Conservation (phyloP, 2,329 filamentous ascomycete genomes). For the Cercospora berteroae region DNA sequence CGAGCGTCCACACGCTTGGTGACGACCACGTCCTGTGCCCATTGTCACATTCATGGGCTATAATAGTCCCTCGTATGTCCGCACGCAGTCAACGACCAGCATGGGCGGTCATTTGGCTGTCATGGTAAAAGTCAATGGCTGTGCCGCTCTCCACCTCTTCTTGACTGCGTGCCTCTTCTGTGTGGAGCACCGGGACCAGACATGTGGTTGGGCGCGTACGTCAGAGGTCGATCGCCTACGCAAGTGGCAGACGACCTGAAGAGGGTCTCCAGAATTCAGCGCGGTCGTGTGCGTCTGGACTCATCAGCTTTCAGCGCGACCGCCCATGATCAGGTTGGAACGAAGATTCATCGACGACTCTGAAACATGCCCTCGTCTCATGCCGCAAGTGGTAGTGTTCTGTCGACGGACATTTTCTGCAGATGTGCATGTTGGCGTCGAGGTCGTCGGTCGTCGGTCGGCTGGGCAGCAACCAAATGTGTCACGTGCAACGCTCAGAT, state of each 20-base stretch:
- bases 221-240: slow-evolving; percentile 18
- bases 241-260: slow-evolving; percentile 15
- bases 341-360: slow-evolving; percentile 1
- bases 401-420: background rate
- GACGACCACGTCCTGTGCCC: background rate
- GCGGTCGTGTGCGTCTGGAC: slow-evolving; percentile 18
- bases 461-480: background rate
- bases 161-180: slow-evolving; percentile 1
- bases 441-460: background rate
- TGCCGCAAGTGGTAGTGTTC: background rate
- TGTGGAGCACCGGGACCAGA: slow-evolving; percentile 1
- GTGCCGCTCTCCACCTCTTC: slow-evolving; percentile 2
- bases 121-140: slow-evolving; percentile 15
- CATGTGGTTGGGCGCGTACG: background rate
- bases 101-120: slow-evolving; percentile 9
- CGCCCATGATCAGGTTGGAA: background rate
- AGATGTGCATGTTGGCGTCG: background rate
- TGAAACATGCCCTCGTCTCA: background rate
- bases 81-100: background rate
- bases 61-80: slow-evolving; percentile 9
- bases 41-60: background rate
- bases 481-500: background rate
- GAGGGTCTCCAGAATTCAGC: slow-evolving; percentile 35
- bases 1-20: background rate
- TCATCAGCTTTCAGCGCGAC: background rate